phyloP scores from a whole-genome alignment of 208 protist species.

The Acanthamoeba castellanii region DNA sequence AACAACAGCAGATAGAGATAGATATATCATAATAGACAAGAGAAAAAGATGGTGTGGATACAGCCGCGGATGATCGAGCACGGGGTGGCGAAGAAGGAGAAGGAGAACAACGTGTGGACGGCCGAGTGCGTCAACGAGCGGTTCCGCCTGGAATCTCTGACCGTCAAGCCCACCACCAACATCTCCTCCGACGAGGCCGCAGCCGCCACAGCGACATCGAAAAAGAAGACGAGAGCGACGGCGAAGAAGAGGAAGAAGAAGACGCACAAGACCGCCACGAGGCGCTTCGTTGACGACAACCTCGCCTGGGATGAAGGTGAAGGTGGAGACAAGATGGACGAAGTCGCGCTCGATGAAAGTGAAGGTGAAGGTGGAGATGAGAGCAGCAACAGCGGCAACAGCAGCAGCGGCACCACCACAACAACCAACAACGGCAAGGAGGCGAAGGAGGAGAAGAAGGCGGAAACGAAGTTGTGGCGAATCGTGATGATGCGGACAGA shows the following conservation, averaged over 20 bases:
- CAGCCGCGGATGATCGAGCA: conserved; percentile 26
- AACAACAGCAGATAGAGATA: neutral
- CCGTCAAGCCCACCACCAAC: neutral
- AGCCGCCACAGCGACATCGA: neutral
- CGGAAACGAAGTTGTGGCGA: neutral
- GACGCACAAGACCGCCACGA: neutral
- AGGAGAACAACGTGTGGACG: conserved; percentile 26
- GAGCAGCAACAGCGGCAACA: neutral
- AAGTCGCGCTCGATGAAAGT: neutral
- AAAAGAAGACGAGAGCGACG: neutral
- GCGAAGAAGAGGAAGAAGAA: neutral
- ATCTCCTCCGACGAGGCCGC: neutral
- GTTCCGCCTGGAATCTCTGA: conserved; percentile 2
- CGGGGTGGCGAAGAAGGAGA: neutral
- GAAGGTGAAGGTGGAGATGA: neutral
- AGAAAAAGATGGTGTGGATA: conserved; percentile 41
- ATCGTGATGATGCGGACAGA: conserved; percentile 29
- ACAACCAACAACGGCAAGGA: neutral
- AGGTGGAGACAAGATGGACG: neutral
- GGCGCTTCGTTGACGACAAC: neutral
- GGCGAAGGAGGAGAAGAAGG: neutral
- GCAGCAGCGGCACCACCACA: neutral
- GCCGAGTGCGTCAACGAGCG: conserved; percentile 35
- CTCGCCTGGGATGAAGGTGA: neutral
- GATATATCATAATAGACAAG: neutral